These are phyloP conservation scores for Saccharum officinarum DNA, from an alignment of 176 grass and related monocot species.

Conservation along the genomic window DNA sequence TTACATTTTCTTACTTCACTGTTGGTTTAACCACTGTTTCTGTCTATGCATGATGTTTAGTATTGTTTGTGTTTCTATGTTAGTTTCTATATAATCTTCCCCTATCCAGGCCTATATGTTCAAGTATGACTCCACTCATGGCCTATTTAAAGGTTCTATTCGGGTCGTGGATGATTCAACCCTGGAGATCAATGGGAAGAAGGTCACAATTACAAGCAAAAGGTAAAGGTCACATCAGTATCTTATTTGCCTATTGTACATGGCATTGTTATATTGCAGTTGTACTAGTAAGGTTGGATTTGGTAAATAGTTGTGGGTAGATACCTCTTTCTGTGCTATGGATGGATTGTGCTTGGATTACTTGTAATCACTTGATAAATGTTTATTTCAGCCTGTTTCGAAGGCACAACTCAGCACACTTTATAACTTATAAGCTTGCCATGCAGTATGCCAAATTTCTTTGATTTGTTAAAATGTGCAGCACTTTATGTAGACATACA, in stretches of 20 bases:
- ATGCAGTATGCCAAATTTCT: background rate
- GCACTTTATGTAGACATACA: background rate
- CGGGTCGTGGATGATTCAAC: slow-evolving; percentile 74
- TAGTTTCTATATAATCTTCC: slow-evolving; percentile 1
- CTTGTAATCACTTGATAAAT: background rate
- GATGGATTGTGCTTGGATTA: background rate
- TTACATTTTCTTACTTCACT: background rate
- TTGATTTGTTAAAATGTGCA: background rate
- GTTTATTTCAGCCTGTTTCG: background rate
- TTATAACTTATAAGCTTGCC: background rate
- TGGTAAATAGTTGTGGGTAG: background rate
- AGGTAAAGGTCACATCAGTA: slow-evolving; percentile 51
- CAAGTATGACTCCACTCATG: slow-evolving; percentile 97
- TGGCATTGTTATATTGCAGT: background rate
- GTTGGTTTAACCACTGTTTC: background rate
- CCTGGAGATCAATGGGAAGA: slow-evolving; percentile 94
- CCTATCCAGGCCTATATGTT: slow-evolving; percentile 90
- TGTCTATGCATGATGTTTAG: background rate
- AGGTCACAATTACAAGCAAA: slow-evolving; percentile 79
- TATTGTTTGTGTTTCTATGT: slow-evolving; percentile 2
- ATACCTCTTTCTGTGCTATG: background rate
- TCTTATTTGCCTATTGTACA: background rate
- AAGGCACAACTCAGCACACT: background rate
- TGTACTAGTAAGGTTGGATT: background rate
- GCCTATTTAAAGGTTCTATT: slow-evolving; percentile 78